Conservation (phyloP, 2,329 filamentous ascomycete genomes). For the Beauveria sp. region DNA sequence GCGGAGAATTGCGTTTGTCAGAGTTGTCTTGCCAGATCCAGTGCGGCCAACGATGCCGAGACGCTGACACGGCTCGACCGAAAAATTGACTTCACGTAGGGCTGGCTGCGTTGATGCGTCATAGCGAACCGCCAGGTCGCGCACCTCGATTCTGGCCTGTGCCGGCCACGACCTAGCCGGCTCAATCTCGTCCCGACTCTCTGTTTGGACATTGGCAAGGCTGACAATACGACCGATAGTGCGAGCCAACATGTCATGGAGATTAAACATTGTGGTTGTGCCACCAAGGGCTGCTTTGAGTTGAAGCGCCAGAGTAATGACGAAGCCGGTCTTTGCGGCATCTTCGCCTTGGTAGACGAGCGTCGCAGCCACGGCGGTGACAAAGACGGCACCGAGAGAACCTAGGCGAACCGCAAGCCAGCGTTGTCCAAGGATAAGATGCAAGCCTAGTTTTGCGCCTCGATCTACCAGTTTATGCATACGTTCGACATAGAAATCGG, state of each 20-base stretch:
- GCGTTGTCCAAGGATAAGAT: slow-evolving; percentile 1
- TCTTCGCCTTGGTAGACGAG: not conserved
- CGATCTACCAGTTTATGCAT: slow-evolving; percentile 1
- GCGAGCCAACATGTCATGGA: not conserved
- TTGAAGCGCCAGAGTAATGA: slow-evolving; percentile 9
- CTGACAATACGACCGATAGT: slow-evolving; percentile 2
- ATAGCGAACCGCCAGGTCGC: not conserved
- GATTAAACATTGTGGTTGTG: not conserved
- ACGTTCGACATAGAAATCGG: not conserved
- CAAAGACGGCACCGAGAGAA: slow-evolving; percentile 2
- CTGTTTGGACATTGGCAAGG: not conserved
- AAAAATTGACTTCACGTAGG: not conserved
- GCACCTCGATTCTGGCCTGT: not conserved
- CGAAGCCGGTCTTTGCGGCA: slow-evolving; percentile 6
- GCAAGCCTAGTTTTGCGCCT: slow-evolving; percentile 3
- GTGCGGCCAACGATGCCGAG: slow-evolving; percentile 12
- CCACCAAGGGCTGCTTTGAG: not conserved
- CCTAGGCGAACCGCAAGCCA: slow-evolving; percentile 9
- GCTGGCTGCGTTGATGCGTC: not conserved
- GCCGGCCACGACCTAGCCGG: not conserved
- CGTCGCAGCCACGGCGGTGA: slow-evolving; percentile 1
- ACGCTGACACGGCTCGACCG: not conserved
- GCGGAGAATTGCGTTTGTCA: slow-evolving; percentile 5
- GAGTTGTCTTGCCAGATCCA: slow-evolving; percentile 10
- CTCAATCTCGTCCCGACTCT: slow-evolving; percentile 2